Conservation (phyloP, 1,139 yeast genomes). For the Blastobotrys capitulatus region DNA sequence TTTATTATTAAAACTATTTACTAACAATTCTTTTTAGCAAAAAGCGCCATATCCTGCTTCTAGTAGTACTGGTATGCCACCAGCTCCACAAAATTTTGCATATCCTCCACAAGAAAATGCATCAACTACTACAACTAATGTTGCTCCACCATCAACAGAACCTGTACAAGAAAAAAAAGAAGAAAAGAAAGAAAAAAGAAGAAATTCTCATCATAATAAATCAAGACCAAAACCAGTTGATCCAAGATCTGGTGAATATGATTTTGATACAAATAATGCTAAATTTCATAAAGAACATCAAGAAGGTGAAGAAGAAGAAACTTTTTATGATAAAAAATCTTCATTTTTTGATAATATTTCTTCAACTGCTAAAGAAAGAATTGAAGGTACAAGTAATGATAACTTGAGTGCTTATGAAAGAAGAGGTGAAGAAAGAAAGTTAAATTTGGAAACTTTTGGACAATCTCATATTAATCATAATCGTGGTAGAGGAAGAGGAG, state of each 20-base stretch:
- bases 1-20: background rate
- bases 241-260: slow-evolving; percentile 40
- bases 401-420: slow-evolving; percentile 37
- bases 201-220: slow-evolving; percentile 19
- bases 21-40: slow-evolving; percentile 6
- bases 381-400: slow-evolving; percentile 34
- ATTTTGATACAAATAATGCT: slow-evolving; percentile 68
- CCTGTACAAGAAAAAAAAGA: background rate
- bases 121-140: slow-evolving; percentile 23
- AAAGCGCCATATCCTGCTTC: slow-evolving; percentile 14
- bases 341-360: slow-evolving; percentile 82
- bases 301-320: slow-evolving; percentile 22
- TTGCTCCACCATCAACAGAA: slow-evolving; percentile 34
- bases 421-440: slow-evolving; percentile 57
- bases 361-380: slow-evolving; percentile 40
- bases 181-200: slow-evolving; percentile 34
- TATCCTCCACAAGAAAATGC: slow-evolving; percentile 16
- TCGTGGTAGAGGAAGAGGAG: slow-evolving; percentile 34
- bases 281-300: slow-evolving; percentile 31
- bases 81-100: slow-evolving; percentile 24
- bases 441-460: slow-evolving; percentile 67
- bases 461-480: slow-evolving; percentile 38
- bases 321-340: slow-evolving; percentile 58
- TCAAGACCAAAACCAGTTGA: slow-evolving; percentile 36
- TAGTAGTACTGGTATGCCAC: slow-evolving; percentile 10